Evolutionary conservation across 2,329 filamentous ascomycete genomes (phyloP).

Genomic region (Neoscytalidium dimidiatum): DNA sequence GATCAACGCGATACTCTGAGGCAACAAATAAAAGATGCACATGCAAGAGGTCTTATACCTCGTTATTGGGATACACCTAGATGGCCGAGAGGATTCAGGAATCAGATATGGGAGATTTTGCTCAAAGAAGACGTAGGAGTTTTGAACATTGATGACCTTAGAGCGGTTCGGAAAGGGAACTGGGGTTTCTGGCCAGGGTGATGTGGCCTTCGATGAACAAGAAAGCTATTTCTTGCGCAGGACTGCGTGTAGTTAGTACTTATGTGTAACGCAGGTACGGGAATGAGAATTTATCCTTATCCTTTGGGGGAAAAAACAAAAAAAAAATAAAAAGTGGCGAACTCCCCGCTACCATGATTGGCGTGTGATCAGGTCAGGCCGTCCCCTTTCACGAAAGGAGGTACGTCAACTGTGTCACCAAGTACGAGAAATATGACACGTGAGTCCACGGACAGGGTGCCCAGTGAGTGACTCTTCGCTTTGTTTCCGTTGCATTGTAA

Average conservation of each 20-base stretch:
- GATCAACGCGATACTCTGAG: constrained; percentile 19
- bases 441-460: neutral
- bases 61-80: constrained; percentile 30
- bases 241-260: too few species aligned
- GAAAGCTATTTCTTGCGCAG: neutral
- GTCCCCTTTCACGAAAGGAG: neutral
- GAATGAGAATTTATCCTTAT: too few species aligned
- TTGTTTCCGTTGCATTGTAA: neutral
- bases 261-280: too few species aligned
- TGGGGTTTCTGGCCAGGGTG: neutral
- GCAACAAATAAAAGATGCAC: constrained; percentile 27
- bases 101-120: constrained; percentile 27
- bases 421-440: too few species aligned
- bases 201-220: neutral
- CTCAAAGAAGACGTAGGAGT: constrained; percentile 25
- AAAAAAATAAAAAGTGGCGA: too few species aligned
- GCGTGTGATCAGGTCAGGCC: neutral
- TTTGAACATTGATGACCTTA: constrained; percentile 28
- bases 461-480: neutral
- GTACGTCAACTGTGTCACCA: too few species aligned
- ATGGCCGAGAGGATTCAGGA: constrained; percentile 29
- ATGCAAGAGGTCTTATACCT: constrained; percentile 25
- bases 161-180: neutral
- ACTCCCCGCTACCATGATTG: too few species aligned
- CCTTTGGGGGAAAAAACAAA: too few species aligned